These are phyloP conservation scores for Stephania japonica DNA, from an alignment of 164 flowering plant species.

Conservation along the genomic window DNA sequence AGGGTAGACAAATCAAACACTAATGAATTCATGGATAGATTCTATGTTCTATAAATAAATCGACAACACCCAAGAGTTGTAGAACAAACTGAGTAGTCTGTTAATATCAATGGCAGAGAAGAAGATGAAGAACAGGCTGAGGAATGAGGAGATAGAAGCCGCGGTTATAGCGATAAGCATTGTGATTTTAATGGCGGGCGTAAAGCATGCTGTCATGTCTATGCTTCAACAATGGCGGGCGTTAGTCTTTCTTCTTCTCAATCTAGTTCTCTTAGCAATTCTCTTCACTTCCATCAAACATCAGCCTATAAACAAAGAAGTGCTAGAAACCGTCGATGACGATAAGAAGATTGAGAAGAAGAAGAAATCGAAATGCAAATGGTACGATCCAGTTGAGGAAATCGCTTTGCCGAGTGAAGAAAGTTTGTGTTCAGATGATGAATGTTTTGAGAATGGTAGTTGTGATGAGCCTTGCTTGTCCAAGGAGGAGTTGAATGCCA, in stretches of 20 bases:
- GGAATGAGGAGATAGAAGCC: neutral
- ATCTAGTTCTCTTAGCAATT: slow-evolving; percentile 46
- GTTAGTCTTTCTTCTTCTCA: slow-evolving; percentile 47
- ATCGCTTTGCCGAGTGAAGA: neutral
- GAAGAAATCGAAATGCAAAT: neutral
- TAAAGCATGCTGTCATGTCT: slow-evolving; percentile 6
- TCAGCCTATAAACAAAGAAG: neutral
- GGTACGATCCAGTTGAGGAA: neutral
- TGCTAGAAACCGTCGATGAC: neutral
- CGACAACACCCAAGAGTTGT: neutral
- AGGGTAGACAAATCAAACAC: neutral
- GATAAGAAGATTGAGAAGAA: neutral
- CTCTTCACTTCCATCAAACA: slow-evolving; percentile 38
- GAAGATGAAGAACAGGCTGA: neutral
- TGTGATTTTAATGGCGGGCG: slow-evolving; percentile 14
- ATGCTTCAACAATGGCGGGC: slow-evolving; percentile 47
- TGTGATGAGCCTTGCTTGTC: slow-evolving; percentile 22
- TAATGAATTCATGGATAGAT: neutral
- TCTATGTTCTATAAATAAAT: neutral
- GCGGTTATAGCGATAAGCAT: slow-evolving; percentile 1
- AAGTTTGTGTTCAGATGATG: neutral
- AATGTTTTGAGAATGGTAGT: neutral
- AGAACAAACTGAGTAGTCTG: neutral
- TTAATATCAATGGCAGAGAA: neutral
- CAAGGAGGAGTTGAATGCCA: slow-evolving; percentile 55